Conservation (phyloP, 2,329 filamentous ascomycete genomes). For the Fusarium goolgardi region DNA sequence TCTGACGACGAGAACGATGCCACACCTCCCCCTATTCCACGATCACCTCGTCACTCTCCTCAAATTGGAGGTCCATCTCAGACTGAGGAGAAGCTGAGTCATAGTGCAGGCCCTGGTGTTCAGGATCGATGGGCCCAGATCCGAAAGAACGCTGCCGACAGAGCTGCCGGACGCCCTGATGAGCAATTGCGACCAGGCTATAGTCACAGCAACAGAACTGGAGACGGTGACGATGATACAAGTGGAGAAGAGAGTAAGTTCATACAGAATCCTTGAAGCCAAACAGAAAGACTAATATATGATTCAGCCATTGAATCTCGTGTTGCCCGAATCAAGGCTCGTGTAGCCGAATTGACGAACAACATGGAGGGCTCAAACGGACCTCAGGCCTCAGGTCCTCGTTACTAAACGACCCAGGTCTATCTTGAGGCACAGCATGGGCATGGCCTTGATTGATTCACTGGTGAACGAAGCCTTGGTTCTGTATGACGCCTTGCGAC, state of each 20-base stretch:
- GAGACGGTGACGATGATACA: conserved; percentile 84
- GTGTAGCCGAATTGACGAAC: conserved; percentile 92
- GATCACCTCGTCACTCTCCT: conserved; percentile 51
- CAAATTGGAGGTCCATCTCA: conserved; percentile 44
- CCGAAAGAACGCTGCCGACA: conserved; percentile 89
- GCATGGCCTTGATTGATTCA: conserved; percentile 26
- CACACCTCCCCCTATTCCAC: conserved; percentile 65
- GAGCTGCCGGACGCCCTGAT: conserved; percentile 74
- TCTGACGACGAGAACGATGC: conserved; percentile 62
- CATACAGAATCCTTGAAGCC: neutral
- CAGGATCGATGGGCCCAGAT: conserved; percentile 96
- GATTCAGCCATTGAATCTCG: conserved; percentile 89
- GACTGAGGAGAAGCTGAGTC: conserved; percentile 51
- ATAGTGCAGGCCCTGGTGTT: conserved; percentile 51
- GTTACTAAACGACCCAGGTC: conserved; percentile 31
- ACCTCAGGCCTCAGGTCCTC: conserved; percentile 48
- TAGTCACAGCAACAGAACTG: conserved; percentile 67
- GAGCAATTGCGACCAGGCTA: conserved; percentile 70
- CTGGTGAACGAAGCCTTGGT: conserved; percentile 19
- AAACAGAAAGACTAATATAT: conserved; percentile 39
- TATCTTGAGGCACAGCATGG: conserved; percentile 5
- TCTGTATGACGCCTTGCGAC: conserved; percentile 30
- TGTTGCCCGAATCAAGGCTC: conserved; percentile 96
- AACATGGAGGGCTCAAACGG: conserved; percentile 73
- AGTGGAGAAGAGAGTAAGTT: conserved; percentile 93